A percentile compares a stretch with the other conserved stretches of the same genome.
Evolutionary conservation across 163 green algal genomes (phyloP).

Genomic region (Trebouxia gelatinosa): DNA sequence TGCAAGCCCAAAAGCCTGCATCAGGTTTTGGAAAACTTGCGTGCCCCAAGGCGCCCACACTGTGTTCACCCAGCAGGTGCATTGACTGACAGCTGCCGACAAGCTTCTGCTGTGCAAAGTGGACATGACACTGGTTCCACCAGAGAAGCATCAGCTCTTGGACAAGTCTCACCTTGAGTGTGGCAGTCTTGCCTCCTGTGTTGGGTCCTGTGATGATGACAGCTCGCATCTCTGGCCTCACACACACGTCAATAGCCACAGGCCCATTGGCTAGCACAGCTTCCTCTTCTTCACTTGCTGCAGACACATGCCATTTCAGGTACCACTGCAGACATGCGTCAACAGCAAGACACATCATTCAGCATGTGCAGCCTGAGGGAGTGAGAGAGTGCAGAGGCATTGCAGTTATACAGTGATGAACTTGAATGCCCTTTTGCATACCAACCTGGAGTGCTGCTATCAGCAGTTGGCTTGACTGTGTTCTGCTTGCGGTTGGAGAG

Average conservation of each 20-base stretch:
- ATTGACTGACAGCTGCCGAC: not conserved
- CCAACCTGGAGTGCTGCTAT: no score
- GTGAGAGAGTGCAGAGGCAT: no score
- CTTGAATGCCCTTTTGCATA: no score
- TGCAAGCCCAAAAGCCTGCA: constrained; percentile 76
- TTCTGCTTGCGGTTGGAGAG: constrained; percentile 38
- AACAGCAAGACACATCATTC: not conserved
- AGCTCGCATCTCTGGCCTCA: constrained; percentile 53
- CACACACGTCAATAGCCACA: constrained; percentile 57
- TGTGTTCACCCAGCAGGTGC: no score
- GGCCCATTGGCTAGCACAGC: constrained; percentile 15
- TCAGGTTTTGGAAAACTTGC: no score
- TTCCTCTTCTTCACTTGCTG: constrained; percentile 11
- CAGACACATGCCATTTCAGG: constrained; percentile 1
- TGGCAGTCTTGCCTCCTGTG: constrained; percentile 93
- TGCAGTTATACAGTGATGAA: no score
- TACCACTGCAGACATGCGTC: not conserved
- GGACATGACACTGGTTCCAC: no score
- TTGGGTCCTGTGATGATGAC: constrained; percentile 86
- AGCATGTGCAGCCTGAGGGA: no score
- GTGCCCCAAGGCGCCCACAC: no score
- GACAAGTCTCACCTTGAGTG: constrained; percentile 29
- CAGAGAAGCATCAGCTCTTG: no score
- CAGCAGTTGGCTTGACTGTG: no score
- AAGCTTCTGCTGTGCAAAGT: no score